A percentile compares a stretch with the other conserved stretches of the same genome.
These are phyloP conservation scores for Anthracocystis walkeri DNA, from an alignment of 1,284 basidiomycete genomes.

Conservation along the genomic window DNA sequence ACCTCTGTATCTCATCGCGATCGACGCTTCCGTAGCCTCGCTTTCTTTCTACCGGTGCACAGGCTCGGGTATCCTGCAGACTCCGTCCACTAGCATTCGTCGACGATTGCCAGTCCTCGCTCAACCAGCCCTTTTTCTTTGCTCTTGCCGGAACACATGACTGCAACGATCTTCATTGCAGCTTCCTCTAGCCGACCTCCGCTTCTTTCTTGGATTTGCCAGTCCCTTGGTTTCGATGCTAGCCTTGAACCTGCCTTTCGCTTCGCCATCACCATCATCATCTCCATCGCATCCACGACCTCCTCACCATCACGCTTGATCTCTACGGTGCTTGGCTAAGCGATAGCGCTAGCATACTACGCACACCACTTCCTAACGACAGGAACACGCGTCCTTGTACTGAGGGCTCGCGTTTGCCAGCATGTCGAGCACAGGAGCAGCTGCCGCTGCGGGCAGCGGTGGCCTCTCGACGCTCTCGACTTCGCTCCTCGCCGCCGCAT, in stretches of 20 bases:
- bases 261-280: conserved; percentile 9
- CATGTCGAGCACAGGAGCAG: conserved; percentile 43
- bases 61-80: conserved; percentile 34
- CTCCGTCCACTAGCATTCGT: neutral
- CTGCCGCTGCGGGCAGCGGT: conserved; percentile 21
- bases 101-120: neutral
- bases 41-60: conserved; percentile 3
- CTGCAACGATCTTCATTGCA: conserved; percentile 44
- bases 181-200: conserved; percentile 14
- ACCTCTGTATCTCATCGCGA: conserved; percentile 7
- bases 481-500: conserved; percentile 44
- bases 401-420: conserved; percentile 3
- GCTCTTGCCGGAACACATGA: conserved; percentile 16
- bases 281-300: neutral
- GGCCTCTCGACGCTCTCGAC: conserved; percentile 44
- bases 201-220: neutral
- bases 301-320: conserved; percentile 3
- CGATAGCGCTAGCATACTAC: conserved; percentile 5
- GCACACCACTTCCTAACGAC: neutral
- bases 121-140: neutral
- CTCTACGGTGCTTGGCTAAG: neutral
- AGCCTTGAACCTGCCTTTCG: neutral
- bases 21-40: conserved; percentile 19
- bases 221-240: neutral
- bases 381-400: conserved; percentile 10